A percentile compares a stretch with the other conserved stretches of the same genome.
Evolutionary conservation across 2,329 filamentous ascomycete genomes (phyloP).

Genomic region (Fusarium sp.): DNA sequence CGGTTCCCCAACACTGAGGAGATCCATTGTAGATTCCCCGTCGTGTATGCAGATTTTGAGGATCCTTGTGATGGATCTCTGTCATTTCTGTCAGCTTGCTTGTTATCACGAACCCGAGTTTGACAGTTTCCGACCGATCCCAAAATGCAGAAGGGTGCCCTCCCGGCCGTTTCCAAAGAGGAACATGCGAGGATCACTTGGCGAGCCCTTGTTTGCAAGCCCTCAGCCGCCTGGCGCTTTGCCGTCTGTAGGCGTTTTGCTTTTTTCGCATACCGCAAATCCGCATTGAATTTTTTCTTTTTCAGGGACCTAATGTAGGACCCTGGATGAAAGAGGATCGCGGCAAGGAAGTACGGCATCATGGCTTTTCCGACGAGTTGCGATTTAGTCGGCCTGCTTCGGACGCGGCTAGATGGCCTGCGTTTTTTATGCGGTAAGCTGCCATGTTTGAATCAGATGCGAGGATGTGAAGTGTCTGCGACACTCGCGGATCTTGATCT

Average conservation of each 20-base stretch:
- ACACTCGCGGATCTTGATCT: slow-evolving; percentile 28
- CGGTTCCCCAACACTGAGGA: neutral
- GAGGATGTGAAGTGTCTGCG: slow-evolving; percentile 39
- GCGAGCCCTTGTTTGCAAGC: neutral
- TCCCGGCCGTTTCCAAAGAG: slow-evolving; percentile 20
- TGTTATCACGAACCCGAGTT: neutral
- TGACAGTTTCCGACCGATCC: neutral
- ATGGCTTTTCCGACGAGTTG: slow-evolving; percentile 1
- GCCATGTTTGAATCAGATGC: slow-evolving; percentile 3
- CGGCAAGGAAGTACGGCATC: slow-evolving; percentile 8
- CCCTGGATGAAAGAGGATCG: neutral
- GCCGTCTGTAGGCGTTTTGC: neutral
- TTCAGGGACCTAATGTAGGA: neutral
- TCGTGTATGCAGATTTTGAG: neutral
- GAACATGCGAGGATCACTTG: slow-evolving; percentile 31
- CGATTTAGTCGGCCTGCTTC: neutral
- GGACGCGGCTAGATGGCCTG: too few species aligned
- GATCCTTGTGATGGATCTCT: neutral
- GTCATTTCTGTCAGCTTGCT: neutral
- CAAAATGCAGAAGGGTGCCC: neutral
- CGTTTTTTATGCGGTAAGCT: neutral
- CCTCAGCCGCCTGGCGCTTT: neutral
- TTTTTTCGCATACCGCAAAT: slow-evolving; percentile 4
- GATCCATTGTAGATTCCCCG: neutral
- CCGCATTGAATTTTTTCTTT: neutral